Conservation (phyloP, 192 early-diverging fungal genomes). For the Coemansia sp. region DNA sequence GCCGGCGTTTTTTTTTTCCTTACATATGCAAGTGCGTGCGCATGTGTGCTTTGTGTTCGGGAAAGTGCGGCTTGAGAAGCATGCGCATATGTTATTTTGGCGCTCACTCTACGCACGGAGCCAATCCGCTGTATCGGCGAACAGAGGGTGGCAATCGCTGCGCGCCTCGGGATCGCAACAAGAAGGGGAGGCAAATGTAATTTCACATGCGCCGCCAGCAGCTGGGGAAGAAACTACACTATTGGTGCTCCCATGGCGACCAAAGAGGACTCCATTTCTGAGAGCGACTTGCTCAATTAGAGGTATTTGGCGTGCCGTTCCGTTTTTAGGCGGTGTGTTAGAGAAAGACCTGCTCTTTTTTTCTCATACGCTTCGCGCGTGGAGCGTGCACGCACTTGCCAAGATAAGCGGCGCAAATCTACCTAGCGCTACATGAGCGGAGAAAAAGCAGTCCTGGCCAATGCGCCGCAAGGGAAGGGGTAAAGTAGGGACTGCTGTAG, state of each 20-base stretch:
- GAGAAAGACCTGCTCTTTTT: background rate
- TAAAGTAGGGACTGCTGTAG: background rate
- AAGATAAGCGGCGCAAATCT: background rate
- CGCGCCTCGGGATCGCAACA: background rate
- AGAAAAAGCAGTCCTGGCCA: background rate
- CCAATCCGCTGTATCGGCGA: background rate
- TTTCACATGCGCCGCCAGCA: background rate
- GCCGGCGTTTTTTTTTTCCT: background rate
- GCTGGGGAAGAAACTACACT: background rate
- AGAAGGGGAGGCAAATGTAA: background rate
- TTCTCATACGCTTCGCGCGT: background rate
- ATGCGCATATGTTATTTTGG: background rate
- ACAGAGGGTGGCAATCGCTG: background rate
- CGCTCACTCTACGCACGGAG: background rate
- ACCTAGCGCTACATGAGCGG: background rate
- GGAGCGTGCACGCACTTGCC: background rate
- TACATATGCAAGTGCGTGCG: background rate
- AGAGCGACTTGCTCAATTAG: background rate
- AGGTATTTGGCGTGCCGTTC: background rate
- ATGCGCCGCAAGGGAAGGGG: background rate
- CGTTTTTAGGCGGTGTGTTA: background rate
- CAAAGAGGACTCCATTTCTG: background rate
- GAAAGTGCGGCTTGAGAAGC: background rate
- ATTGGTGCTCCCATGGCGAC: background rate
- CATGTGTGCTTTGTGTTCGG: background rate